Percentiles rank a stretch among this genome's conserved stretches.
Evolutionary conservation across 2,329 filamentous ascomycete genomes (phyloP).

Genomic region (Hortaea sp.): DNA sequence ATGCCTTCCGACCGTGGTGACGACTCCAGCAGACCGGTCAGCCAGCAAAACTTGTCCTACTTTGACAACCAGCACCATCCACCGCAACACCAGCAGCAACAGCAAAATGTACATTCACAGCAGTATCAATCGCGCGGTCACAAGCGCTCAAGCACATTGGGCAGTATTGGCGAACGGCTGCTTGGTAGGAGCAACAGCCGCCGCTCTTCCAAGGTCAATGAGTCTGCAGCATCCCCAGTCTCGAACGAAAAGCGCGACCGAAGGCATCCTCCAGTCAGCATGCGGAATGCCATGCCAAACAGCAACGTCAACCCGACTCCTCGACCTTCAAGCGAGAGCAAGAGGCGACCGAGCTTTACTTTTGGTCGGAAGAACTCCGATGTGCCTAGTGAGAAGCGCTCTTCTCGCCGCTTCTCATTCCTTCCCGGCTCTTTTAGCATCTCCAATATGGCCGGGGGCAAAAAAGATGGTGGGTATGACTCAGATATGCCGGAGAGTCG

Average conservation of each 20-base stretch:
- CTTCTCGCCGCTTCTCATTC: slow-evolving; percentile 40
- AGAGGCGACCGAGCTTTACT: slow-evolving; percentile 39
- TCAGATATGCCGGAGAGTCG: slow-evolving; percentile 19
- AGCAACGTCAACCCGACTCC: slow-evolving; percentile 41
- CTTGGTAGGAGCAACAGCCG: slow-evolving; percentile 56
- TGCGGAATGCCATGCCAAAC: slow-evolving; percentile 58
- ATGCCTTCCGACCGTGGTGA: slow-evolving; percentile 46
- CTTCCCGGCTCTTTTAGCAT: slow-evolving; percentile 40
- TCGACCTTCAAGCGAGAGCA: slow-evolving; percentile 39
- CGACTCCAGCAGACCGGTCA: slow-evolving; percentile 47
- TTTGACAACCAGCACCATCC: slow-evolving; percentile 12
- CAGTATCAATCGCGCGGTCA: slow-evolving; percentile 28
- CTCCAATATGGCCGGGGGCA: slow-evolving; percentile 26
- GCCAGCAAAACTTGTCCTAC: slow-evolving; percentile 42
- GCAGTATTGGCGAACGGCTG: slow-evolving; percentile 63
- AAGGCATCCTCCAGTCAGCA: slow-evolving; percentile 82
- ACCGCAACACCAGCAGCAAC: slow-evolving; percentile 39
- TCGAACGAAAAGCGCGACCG: slow-evolving; percentile 50
- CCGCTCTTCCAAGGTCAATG: slow-evolving; percentile 28
- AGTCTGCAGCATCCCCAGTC: slow-evolving; percentile 40
- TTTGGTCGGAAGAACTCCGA: slow-evolving; percentile 39
- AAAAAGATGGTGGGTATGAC: slow-evolving; percentile 25
- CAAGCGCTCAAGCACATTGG: slow-evolving; percentile 54
- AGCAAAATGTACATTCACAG: slow-evolving; percentile 25
- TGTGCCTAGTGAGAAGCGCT: slow-evolving; percentile 28